Evolutionary conservation across 192 early-diverging fungal genomes (phyloP), one percentile per base, ranked within the genome.

Genomic region (Spizellomyces punctatus): DNA sequence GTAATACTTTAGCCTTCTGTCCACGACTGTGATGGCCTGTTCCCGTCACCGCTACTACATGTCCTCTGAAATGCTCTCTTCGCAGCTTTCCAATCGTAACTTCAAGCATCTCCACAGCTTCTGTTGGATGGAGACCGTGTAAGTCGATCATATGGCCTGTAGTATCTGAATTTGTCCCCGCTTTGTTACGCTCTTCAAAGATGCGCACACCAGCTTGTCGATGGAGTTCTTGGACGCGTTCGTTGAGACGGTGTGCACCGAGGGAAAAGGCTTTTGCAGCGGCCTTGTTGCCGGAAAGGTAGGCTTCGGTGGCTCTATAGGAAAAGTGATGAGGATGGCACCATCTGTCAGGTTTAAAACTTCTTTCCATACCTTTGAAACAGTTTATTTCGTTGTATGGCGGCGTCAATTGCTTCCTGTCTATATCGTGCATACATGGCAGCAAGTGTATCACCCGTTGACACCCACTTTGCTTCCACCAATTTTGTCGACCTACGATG

Each of bases 101-200:
- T 67, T 77, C 66, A 19, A 79, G 10, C 46, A 78, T 80, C 54
- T 84, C 64, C 7, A 84, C 68, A 2, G 75, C 82, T 66, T 86
- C 84, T 16, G 60, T 46, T 19, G 82, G 80, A 73, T 86, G 84
- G 58, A 86, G 59, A 5, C 81, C 84, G 61, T 86, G 84, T 55
- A 86, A 71, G 57, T 86, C 84, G 42, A 86, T 76, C 19, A 70
- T 58, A 27, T 56, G 73, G 36, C 58, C 68, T 36, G 27, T 3
- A 36, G 27, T 0, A 36, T 36, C 27, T 6, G 19, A 55, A 1
- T 19, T 8, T 10, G 58, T 43, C 10, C 36, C 16, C 14, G 66
- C n/a, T 14, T 12, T 61, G 58, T 86, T 86, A 5, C 84, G 73
- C 22, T 45, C 48, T 48, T 60, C 56, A 64, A 82, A 86, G 49